These are phyloP conservation scores for Candida silvatica DNA, from an alignment of 805 yeast species.

Conservation along the genomic window DNA sequence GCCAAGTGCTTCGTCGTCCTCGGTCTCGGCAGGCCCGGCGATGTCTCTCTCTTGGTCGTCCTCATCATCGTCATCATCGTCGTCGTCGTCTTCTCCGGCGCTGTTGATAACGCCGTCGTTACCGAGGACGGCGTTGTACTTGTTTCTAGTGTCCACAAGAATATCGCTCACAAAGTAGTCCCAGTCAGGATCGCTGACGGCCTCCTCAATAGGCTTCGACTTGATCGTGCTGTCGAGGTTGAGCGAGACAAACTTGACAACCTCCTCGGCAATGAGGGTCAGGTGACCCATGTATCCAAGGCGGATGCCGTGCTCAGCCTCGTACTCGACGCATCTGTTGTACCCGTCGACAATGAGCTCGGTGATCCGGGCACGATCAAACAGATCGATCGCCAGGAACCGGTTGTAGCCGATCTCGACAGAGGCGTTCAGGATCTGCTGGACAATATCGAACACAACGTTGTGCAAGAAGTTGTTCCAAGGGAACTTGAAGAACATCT, in stretches of 20 bases:
- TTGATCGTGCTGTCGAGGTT: slow-evolving; percentile 49
- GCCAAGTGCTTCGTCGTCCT: slow-evolving; percentile 7
- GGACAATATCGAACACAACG: slow-evolving; percentile 93
- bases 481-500: slow-evolving; percentile 75
- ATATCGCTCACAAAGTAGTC: slow-evolving; percentile 69
- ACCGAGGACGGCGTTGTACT: slow-evolving; percentile 89
- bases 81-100: slow-evolving; percentile 26
- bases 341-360: slow-evolving; percentile 57
- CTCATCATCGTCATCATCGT: slow-evolving; percentile 14
- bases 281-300: slow-evolving; percentile 98
- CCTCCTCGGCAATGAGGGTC: slow-evolving; percentile 89
- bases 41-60: slow-evolving; percentile 12
- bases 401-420: slow-evolving; percentile 81
- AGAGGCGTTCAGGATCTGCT: slow-evolving; percentile 75
- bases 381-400: slow-evolving; percentile 61
- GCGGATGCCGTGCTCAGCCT: slow-evolving; percentile 51
- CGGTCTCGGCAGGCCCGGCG: slow-evolving; percentile 13
- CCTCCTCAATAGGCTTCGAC: slow-evolving; percentile 42
- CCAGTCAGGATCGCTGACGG: slow-evolving; percentile 17
- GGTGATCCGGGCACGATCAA: slow-evolving; percentile 55
- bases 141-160: slow-evolving; percentile 82
- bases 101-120: slow-evolving; percentile 7
- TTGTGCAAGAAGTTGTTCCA: slow-evolving; percentile 98
- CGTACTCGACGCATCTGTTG: slow-evolving; percentile 46
- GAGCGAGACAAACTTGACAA: slow-evolving; percentile 71